phyloP scores from a whole-genome alignment of 495 filamentous ascomycete genomes.

The Daldinia bambusicola region DNA sequence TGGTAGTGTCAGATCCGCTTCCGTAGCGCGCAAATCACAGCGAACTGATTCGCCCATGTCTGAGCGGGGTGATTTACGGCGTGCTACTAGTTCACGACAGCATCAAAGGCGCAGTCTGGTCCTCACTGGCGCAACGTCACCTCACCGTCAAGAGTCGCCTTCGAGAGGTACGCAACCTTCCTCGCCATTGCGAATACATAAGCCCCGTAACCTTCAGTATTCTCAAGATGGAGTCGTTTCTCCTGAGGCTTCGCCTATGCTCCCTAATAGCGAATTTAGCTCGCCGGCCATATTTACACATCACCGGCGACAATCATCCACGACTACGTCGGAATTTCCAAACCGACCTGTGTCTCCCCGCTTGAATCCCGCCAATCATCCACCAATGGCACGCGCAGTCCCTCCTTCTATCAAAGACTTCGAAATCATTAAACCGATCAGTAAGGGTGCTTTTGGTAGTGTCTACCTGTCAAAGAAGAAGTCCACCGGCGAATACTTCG shows the following conservation, averaged over 20 bases:
- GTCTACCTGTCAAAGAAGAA: constrained; percentile 99
- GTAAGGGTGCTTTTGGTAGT: constrained; percentile 97
- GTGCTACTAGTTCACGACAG: constrained; percentile 75
- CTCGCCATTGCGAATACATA: constrained; percentile 87
- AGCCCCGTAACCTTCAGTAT: constrained; percentile 78
- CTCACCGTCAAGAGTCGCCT: constrained; percentile 87
- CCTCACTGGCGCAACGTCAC: constrained; percentile 76
- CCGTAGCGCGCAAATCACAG: constrained; percentile 68
- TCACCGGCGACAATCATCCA: constrained; percentile 92
- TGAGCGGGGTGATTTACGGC: constrained; percentile 75
- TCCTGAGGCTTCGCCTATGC: constrained; percentile 87
- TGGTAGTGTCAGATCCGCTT: constrained; percentile 83
- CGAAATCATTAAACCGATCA: constrained; percentile 99
- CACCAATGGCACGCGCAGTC: constrained; percentile 77
- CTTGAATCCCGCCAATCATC: constrained; percentile 76
- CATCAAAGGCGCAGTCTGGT: constrained; percentile 86
- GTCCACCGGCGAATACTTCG: constrained; percentile 96
- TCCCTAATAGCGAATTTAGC: constrained; percentile 80
- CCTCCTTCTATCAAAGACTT: constrained; percentile 98
- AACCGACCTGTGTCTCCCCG: constrained; percentile 81
- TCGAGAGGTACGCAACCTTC: constrained; percentile 76
- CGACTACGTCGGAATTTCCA: constrained; percentile 74
- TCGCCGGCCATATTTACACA: constrained; percentile 73
- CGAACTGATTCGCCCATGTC: constrained; percentile 92
- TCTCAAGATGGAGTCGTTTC: constrained; percentile 80